Percentiles rank a stretch among this genome's conserved stretches.
Conservation (phyloP, 208 protist genomes). For the Phytomonas francai region DNA sequence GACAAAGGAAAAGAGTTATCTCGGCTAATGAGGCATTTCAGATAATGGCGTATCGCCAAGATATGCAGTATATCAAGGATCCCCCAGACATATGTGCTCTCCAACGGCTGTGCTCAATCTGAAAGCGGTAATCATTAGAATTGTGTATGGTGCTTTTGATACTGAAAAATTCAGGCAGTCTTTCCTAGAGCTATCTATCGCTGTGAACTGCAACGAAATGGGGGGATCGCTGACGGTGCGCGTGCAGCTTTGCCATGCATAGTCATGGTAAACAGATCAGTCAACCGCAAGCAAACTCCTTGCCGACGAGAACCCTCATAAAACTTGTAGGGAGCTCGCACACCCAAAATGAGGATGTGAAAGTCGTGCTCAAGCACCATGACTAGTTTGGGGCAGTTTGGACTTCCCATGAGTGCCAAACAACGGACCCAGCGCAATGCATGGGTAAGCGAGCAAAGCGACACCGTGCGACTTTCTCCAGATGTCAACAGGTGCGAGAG, state of each 20-base stretch:
- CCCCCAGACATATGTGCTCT: no score
- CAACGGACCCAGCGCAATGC: neutral
- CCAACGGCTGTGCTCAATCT: no score
- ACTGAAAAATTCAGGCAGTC: conserved; percentile 16
- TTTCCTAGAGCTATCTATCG: conserved; percentile 19
- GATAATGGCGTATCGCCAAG: no score
- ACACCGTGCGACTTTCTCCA: neutral
- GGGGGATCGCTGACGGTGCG: neutral
- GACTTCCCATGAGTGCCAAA: neutral
- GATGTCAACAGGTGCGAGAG: neutral
- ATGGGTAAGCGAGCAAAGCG: neutral
- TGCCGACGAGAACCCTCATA: conserved; percentile 71
- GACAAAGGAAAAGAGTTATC: neutral
- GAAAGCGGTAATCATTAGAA: conserved; percentile 69
- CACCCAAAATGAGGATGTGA: conserved; percentile 45
- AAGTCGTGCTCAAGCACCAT: conserved; percentile 11
- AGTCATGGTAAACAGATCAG: conserved; percentile 48
- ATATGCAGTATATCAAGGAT: no score
- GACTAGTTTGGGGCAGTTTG: conserved; percentile 14
- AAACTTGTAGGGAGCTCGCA: conserved; percentile 78
- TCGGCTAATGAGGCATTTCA: neutral
- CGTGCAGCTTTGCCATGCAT: conserved; percentile 19
- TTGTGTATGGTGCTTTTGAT: conserved; percentile 60
- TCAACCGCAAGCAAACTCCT: conserved; percentile 49
- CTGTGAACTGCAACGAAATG: conserved; percentile 4